Conservation (phyloP, 2,329 filamentous ascomycete species). For the Cladosporium colombiae region DNA sequence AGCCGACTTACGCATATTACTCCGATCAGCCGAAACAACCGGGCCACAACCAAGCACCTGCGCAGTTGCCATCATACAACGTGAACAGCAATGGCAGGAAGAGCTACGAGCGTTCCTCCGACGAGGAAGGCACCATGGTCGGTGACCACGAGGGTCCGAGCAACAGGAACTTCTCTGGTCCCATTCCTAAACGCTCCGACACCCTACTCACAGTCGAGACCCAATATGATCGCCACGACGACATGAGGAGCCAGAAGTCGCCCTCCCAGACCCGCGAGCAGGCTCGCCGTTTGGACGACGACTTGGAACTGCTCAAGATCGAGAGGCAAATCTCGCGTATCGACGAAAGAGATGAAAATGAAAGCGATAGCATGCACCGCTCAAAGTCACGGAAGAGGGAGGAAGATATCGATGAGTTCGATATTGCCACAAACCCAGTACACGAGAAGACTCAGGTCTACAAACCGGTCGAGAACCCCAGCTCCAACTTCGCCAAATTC, state of each 20-base stretch:
- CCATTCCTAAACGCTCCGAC: constrained; percentile 26
- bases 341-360: constrained; percentile 39
- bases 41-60: constrained; percentile 2
- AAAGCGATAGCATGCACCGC: constrained; percentile 49
- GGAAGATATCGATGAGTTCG: constrained; percentile 66
- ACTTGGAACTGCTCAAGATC: constrained; percentile 64
- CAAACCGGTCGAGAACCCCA: constrained; percentile 63
- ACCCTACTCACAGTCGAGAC: constrained; percentile 54
- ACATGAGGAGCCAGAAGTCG: constrained; percentile 42
- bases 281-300: constrained; percentile 63
- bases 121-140: constrained; percentile 40
- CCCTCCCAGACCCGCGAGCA: constrained; percentile 61
- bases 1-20: constrained; percentile 34
- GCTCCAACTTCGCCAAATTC: constrained; percentile 62
- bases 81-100: constrained; percentile 29
- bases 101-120: constrained; percentile 33
- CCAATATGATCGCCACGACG: constrained; percentile 36
- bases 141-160: constrained; percentile 29
- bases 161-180: constrained; percentile 19
- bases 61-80: constrained; percentile 36
- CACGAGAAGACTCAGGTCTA: constrained; percentile 68
- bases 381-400: constrained; percentile 53
- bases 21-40: background rate
- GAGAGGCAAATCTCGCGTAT: constrained; percentile 59
- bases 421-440: constrained; percentile 66